Evolutionary conservation across 352 stramenopile species (phyloP).

Genomic region (Aphanomyces cochlioides): DNA sequence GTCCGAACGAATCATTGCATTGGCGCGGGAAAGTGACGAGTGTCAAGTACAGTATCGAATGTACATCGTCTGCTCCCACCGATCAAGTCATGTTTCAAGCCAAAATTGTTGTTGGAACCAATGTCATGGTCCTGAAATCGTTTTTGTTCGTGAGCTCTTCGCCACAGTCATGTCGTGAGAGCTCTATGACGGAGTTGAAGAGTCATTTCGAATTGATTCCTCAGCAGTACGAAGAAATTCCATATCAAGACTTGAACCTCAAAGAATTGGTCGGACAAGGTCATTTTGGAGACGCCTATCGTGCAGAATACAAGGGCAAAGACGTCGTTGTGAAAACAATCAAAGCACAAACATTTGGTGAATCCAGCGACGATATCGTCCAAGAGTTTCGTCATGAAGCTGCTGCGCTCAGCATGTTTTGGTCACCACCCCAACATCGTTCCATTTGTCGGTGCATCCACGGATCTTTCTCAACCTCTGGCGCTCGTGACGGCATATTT

Average conservation of each 20-base stretch:
- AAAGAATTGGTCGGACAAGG: slow-evolving; percentile 72
- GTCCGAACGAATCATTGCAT: slow-evolving; percentile 56
- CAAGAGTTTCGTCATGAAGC: too few relatives aligned
- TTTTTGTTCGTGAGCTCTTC: slow-evolving; percentile 40
- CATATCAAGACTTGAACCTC: slow-evolving; percentile 59
- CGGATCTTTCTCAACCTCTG: too few relatives aligned
- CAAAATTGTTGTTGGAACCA: slow-evolving; percentile 61
- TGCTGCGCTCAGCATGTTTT: too few relatives aligned
- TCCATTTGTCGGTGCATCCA: too few relatives aligned
- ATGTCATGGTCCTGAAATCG: slow-evolving; percentile 61
- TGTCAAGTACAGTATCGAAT: slow-evolving; percentile 57
- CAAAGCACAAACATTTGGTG: too few relatives aligned
- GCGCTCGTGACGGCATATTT: too few relatives aligned
- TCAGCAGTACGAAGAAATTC: slow-evolving; percentile 69
- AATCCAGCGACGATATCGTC: too few relatives aligned
- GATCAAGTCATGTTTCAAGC: slow-evolving; percentile 68
- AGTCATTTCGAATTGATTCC: slow-evolving; percentile 66
- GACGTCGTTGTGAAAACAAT: slow-evolving; percentile 32
- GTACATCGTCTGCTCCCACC: slow-evolving; percentile 47
- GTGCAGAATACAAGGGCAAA: slow-evolving; percentile 53
- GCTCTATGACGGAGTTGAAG: slow-evolving; percentile 39
- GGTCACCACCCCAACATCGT: too few relatives aligned
- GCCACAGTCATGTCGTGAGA: slow-evolving; percentile 49
- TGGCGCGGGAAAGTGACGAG: slow-evolving; percentile 70
- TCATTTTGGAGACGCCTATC: slow-evolving; percentile 59